These are phyloP conservation scores for Ceratobasidium sp. DNA, from an alignment of 1,284 basidiomycete species.

Conservation along the genomic window DNA sequence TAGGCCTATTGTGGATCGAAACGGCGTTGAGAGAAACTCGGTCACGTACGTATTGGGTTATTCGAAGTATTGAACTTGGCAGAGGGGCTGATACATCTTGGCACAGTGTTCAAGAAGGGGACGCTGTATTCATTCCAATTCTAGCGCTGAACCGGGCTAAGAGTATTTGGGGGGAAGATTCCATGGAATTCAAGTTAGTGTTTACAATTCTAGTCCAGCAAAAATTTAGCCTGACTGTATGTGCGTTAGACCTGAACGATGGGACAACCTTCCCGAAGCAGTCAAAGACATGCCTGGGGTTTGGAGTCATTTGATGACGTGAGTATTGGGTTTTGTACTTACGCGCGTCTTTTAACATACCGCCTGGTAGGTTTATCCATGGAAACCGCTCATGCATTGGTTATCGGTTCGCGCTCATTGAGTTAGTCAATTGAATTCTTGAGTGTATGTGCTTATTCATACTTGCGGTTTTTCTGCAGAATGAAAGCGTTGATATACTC, in stretches of 20 bases:
- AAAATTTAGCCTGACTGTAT: conserved; percentile 52
- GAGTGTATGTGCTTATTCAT: background rate
- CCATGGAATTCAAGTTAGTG: conserved; percentile 50
- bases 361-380: background rate
- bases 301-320: conserved; percentile 68
- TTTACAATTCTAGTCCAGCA: conserved; percentile 52
- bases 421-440: conserved; percentile 14
- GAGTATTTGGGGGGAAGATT: conserved; percentile 67
- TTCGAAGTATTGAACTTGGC: background rate
- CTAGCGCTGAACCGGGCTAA: conserved; percentile 60
- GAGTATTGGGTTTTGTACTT: conserved; percentile 38
- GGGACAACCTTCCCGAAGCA: conserved; percentile 62
- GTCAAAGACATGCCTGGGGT: conserved; percentile 64
- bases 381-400: conserved; percentile 42
- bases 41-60: conserved; percentile 51
- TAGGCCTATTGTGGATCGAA: conserved; percentile 55
- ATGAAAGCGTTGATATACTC: conserved; percentile 51
- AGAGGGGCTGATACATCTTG: background rate
- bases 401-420: conserved; percentile 41
- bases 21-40: conserved; percentile 55
- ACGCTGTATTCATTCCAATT: conserved; percentile 63
- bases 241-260: conserved; percentile 61
- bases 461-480: conserved; percentile 34
- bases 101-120: conserved; percentile 59
- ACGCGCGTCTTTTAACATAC: background rate